Conservation (phyloP, 2,329 filamentous ascomycete genomes). For the Cladosporium sp. region DNA sequence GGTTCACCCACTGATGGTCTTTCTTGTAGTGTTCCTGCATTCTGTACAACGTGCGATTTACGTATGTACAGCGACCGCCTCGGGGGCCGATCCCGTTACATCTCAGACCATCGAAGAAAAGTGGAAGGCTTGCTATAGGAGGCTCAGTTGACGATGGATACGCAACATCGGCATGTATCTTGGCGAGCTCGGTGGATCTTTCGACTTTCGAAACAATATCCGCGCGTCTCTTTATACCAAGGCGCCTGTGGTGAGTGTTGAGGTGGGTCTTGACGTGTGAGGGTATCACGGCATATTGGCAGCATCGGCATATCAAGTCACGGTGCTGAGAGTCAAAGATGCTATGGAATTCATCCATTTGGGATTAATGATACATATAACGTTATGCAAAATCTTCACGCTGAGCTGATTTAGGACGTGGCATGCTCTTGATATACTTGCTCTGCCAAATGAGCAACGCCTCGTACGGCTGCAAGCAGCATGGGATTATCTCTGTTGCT, state of each 20-base stretch:
- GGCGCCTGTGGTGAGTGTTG: not conserved
- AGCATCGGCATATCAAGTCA: not conserved
- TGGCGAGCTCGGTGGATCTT: not conserved
- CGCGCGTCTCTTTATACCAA: not conserved
- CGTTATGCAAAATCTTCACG: too few relatives aligned
- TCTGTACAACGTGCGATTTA: not conserved
- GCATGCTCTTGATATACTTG: not conserved
- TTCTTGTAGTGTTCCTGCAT: constrained; percentile 4
- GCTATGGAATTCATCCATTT: not conserved
- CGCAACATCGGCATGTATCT: not conserved
- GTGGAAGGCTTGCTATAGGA: not conserved
- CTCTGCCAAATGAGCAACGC: not conserved
- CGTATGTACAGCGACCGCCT: not conserved
- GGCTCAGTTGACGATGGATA: not conserved
- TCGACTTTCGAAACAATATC: not conserved
- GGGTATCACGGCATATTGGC: not conserved
- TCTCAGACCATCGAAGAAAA: not conserved
- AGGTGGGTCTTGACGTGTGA: not conserved
- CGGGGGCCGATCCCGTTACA: not conserved
- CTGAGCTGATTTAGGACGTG: not conserved
- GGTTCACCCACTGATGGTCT: not conserved
- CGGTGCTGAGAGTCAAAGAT: not conserved
- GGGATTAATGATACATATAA: not conserved
- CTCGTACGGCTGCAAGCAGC: not conserved
- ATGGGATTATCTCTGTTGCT: not conserved